These are phyloP conservation scores for Nepenthes mirabilis DNA, from an alignment of 148 eudicot genomes.

Conservation along the genomic window DNA sequence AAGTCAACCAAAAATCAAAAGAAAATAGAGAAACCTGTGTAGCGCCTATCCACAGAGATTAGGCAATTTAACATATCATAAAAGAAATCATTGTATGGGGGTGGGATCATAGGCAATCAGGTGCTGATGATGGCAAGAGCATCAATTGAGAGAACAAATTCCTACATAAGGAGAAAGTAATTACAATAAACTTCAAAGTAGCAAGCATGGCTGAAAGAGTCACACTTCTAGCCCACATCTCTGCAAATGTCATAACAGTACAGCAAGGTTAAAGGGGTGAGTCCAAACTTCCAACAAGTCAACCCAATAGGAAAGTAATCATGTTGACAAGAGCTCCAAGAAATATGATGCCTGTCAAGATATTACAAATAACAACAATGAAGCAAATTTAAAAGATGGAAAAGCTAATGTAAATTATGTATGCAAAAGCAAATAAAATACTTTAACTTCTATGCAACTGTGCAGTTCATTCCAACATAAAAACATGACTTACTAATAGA, in stretches of 20 bases:
- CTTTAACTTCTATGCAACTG: neutral
- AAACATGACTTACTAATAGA: neutral
- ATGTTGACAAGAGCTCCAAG: conserved; percentile 81
- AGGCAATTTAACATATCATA: neutral
- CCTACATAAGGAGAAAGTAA: conserved; percentile 1
- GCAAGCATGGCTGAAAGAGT: conserved; percentile 11
- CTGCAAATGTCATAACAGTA: conserved; percentile 84
- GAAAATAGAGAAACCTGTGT: neutral
- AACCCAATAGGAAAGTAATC: conserved; percentile 69
- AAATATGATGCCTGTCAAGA: conserved; percentile 81
- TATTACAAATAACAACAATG: conserved; percentile 39
- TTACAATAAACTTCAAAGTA: conserved; percentile 2
- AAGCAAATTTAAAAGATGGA: conserved; percentile 27
- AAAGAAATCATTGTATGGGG: neutral
- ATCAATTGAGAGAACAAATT: conserved; percentile 1
- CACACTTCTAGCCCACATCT: conserved; percentile 24
- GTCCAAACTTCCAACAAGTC: conserved; percentile 92
- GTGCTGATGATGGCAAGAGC: conserved; percentile 5
- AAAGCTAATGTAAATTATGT: conserved; percentile 1
- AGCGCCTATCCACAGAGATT: neutral
- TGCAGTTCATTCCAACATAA: neutral
- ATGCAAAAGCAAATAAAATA: neutral
- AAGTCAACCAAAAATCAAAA: too few relatives aligned
- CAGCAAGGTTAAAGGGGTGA: conserved; percentile 92
- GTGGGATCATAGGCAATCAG: neutral